A percentile compares a stretch with the other conserved stretches of the same genome.
Evolutionary conservation across 257 asterid genomes (phyloP).

Genomic region (Solanum sejunctum): DNA sequence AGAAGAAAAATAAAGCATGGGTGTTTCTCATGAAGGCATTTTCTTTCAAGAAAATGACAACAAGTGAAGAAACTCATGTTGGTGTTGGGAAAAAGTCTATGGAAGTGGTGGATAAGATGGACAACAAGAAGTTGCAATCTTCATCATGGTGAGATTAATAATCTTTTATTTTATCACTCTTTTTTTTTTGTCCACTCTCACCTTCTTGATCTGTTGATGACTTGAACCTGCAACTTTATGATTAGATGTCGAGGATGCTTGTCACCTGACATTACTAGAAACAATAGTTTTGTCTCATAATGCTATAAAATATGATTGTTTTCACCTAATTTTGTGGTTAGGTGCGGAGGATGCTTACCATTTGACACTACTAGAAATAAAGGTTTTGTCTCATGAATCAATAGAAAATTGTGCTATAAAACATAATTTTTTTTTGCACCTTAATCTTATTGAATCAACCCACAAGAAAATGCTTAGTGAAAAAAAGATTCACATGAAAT

Average conservation of each 20-base stretch:
- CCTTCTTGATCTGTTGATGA: no score
- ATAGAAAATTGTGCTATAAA: neutral
- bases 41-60: slow-evolving; percentile 1
- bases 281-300: neutral
- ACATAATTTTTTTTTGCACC: no score
- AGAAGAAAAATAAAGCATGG: slow-evolving; percentile 2
- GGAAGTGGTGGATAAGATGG: neutral
- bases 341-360: neutral
- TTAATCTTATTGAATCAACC: no score
- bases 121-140: neutral
- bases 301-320: neutral
- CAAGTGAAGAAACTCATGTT: neutral
- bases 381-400: no score
- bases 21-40: slow-evolving; percentile 1
- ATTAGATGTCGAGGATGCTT: neutral
- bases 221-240: neutral
- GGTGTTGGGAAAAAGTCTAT: neutral
- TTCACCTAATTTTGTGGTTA: no score
- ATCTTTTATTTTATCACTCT: neutral
- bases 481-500: no score
- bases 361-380: neutral
- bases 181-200: neutral
- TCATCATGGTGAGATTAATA: neutral
- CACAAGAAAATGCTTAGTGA: no score
- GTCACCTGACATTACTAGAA: neutral